These are phyloP conservation scores for Hypsizygus ulmarius DNA, from an alignment of 1,284 basidiomycete genomes.

Conservation along the genomic window DNA sequence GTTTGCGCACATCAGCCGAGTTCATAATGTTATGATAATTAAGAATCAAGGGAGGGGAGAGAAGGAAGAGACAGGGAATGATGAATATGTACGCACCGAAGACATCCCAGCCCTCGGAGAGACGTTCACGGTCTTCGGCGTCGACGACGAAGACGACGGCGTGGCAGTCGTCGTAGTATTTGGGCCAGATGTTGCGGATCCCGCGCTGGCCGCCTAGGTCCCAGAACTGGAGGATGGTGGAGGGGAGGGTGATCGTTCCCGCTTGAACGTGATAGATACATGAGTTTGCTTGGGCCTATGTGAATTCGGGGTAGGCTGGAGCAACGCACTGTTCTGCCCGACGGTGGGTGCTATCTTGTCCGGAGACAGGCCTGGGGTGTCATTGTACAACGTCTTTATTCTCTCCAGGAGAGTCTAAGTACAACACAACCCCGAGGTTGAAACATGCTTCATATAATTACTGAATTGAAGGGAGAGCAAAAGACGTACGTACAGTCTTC, in stretches of 20 bases:
- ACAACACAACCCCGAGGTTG: neutral
- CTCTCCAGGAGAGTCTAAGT: constrained; percentile 83
- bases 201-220: constrained; percentile 91
- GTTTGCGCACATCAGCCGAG: too few species aligned
- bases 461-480: too few species aligned
- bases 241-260: constrained; percentile 88
- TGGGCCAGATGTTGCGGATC: constrained; percentile 89
- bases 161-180: constrained; percentile 93
- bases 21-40: constrained; percentile 19
- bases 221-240: constrained; percentile 92
- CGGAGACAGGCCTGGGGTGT: constrained; percentile 77
- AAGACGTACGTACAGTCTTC: constrained; percentile 82
- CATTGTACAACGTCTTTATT: constrained; percentile 89
- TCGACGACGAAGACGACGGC: constrained; percentile 92
- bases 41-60: too few species aligned
- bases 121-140: constrained; percentile 79
- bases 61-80: neutral
- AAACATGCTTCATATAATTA: neutral
- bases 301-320: neutral
- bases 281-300: neutral
- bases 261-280: constrained; percentile 43
- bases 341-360: constrained; percentile 93
- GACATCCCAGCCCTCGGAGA: constrained; percentile 91
- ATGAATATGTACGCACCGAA: constrained; percentile 64
- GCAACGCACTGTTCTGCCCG: constrained; percentile 85